Base-by-base conservation (phyloP, 352 stramenopile genomes). In the Pythium brassicae region DNA sequence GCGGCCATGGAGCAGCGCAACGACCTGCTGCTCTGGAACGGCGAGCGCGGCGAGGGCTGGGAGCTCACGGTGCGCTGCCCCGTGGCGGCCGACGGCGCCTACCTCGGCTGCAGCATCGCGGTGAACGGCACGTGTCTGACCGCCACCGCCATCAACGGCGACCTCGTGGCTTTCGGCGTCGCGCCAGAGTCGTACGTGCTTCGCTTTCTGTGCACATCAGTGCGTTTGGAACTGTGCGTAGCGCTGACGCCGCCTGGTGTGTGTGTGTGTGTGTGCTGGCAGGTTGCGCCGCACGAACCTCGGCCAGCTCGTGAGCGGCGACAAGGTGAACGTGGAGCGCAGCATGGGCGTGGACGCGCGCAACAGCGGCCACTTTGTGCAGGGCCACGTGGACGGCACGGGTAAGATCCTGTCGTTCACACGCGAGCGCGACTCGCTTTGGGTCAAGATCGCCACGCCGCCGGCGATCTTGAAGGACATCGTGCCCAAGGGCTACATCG, bases 281-380 rank as follows among this genome's bases (percentile, higher is more conserved):
- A 87, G 76, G 22, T 68, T 99, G 37, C 80, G 92, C 14, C 80
- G 83, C 56, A 99, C 95, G 5, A 98, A 98, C 71, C 50, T 96
- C 43, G 72, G 76, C 1, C 60, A 68, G 44, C 70, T 96, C 32
- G 73, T 71, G 55, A 59, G 73, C 2, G 94, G 86, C 40, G 92
- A 98, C 78, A 98, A 97, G 68, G 96, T 98, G 35, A 98, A 98
- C 56, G 69, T 98, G 26, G 92, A 98, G 72, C 86, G 92, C 59
- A 91, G 86, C 47, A 87, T 97, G 74, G 74, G 80, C 35, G 80
- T 82, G 40, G 74, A 96, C 61, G 87, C 92, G 42, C 80, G 97
- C 55, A 99, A 99, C 76, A 98, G 89, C 29, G 97, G 97, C 20
- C 97, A 99, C 72, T 98, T 99, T 72, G 97, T 99, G 26, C 96